These are phyloP conservation scores for Mycocalia duriaeana DNA, from an alignment of 1,284 basidiomycete genomes.

Conservation along the genomic window DNA sequence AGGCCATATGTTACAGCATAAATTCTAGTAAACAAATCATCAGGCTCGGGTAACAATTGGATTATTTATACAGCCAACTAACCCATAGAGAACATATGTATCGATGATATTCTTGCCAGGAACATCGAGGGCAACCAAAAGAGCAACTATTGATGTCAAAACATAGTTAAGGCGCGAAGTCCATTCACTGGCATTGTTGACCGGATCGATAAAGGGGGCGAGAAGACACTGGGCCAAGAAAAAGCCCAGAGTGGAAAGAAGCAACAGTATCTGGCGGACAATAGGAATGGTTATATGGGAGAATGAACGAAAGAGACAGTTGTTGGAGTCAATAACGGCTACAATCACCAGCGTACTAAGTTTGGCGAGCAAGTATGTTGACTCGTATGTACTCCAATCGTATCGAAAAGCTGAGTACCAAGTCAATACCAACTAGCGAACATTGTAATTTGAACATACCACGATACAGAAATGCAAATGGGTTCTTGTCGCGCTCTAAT, in stretches of 20 bases:
- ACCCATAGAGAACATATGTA: slow-evolving; percentile 62
- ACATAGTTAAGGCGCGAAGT: slow-evolving; percentile 69
- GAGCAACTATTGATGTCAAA: slow-evolving; percentile 55
- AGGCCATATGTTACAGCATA: slow-evolving; percentile 67
- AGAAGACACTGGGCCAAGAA: slow-evolving; percentile 59
- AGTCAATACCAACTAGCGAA: slow-evolving; percentile 5
- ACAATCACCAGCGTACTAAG: slow-evolving; percentile 64
- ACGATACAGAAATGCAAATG: slow-evolving; percentile 69
- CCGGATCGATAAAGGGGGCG: slow-evolving; percentile 66
- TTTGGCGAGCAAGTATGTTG: slow-evolving; percentile 64
- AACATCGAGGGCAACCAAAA: slow-evolving; percentile 52
- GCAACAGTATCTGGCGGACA: slow-evolving; percentile 61
- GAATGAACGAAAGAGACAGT: slow-evolving; percentile 66
- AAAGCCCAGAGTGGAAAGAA: slow-evolving; percentile 55
- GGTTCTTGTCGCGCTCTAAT: slow-evolving; percentile 60
- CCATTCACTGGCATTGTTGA: slow-evolving; percentile 77
- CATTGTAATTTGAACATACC: slow-evolving; percentile 33
- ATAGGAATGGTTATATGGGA: slow-evolving; percentile 48
- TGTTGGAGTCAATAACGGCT: slow-evolving; percentile 62
- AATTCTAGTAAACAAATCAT: slow-evolving; percentile 44
- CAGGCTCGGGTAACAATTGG: too few relatives aligned
- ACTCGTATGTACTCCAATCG: slow-evolving; percentile 62
- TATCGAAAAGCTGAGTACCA: slow-evolving; percentile 54
- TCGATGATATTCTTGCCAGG: slow-evolving; percentile 50
- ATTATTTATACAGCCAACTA: slow-evolving; percentile 29